A percentile compares a stretch with the other conserved stretches of the same genome.
phyloP scores from a whole-genome alignment of 1,139 yeast genomes.

The Pichia sp. region DNA sequence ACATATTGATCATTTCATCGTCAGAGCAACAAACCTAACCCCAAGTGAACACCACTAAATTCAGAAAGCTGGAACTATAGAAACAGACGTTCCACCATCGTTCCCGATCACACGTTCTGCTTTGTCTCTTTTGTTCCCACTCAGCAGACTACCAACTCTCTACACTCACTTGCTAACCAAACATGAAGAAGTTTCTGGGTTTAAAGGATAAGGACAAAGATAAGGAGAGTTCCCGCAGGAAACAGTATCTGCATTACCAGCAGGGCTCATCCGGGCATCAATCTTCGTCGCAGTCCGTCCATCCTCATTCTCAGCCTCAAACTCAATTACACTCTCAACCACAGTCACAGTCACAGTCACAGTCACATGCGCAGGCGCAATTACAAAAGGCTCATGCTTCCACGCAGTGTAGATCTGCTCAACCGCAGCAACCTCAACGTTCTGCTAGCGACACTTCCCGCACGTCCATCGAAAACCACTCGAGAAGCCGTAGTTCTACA shows the following conservation, averaged over 20 bases:
- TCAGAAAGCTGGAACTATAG: too few species aligned
- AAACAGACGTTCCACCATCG: too few species aligned
- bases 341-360: neutral
- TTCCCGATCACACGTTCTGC: too few species aligned
- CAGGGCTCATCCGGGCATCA: neutral
- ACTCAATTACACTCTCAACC: neutral
- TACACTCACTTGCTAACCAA: too few species aligned
- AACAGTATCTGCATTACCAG: constrained; percentile 2
- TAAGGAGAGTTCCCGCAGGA: constrained; percentile 4
- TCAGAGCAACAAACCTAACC: too few species aligned
- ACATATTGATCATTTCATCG: too few species aligned
- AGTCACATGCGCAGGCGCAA: neutral
- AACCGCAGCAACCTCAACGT: neutral
- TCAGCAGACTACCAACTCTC: too few species aligned
- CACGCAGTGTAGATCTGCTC: neutral
- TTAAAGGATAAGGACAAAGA: constrained; percentile 10
- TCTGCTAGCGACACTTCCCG: neutral
- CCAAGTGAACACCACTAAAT: too few species aligned
- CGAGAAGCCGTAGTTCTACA: neutral
- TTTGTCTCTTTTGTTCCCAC: too few species aligned
- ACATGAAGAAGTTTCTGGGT: constrained; percentile 11
- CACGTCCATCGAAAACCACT: neutral
- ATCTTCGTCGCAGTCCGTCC: neutral
- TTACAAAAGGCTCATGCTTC: neutral
- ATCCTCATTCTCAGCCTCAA: neutral